Evolutionary conservation across 2,329 filamentous ascomycete genomes (phyloP).

Genomic region (Sphaerulina musiva): DNA sequence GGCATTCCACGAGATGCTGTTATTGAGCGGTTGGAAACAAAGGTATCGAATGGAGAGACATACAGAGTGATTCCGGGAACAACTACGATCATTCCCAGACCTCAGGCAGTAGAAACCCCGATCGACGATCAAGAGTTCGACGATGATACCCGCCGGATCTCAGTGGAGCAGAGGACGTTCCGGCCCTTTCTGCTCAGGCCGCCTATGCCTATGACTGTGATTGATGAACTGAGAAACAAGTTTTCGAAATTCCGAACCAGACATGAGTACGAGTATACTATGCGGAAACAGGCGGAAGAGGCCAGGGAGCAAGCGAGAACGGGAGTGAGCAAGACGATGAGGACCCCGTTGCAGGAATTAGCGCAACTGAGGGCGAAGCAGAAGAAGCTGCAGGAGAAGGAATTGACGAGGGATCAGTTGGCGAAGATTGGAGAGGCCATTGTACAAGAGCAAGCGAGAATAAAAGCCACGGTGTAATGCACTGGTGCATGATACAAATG

Average conservation of each 20-base stretch:
- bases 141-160: constrained; percentile 67
- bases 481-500: background rate
- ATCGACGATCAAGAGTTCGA: constrained; percentile 48
- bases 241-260: constrained; percentile 76
- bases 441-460: constrained; percentile 19
- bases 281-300: constrained; percentile 56
- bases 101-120: constrained; percentile 39
- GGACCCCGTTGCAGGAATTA: constrained; percentile 44
- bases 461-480: background rate
- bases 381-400: constrained; percentile 35
- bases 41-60: constrained; percentile 28
- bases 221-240: constrained; percentile 79
- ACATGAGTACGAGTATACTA: constrained; percentile 68
- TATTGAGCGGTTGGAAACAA: constrained; percentile 48
- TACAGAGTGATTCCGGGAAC: constrained; percentile 58
- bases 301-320: constrained; percentile 42
- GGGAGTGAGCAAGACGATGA: constrained; percentile 36
- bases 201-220: constrained; percentile 70
- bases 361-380: constrained; percentile 36
- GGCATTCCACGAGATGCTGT: constrained; percentile 65
- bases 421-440: constrained; percentile 41
- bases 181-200: constrained; percentile 68
- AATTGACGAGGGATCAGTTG: constrained; percentile 36
- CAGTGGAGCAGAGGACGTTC: constrained; percentile 69
- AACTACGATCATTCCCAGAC: constrained; percentile 72